A percentile compares a stretch with the other conserved stretches of the same genome.
These are phyloP conservation scores for Fraxinus dipetala DNA, from an alignment of 305 asterid genomes.

Conservation along the genomic window DNA sequence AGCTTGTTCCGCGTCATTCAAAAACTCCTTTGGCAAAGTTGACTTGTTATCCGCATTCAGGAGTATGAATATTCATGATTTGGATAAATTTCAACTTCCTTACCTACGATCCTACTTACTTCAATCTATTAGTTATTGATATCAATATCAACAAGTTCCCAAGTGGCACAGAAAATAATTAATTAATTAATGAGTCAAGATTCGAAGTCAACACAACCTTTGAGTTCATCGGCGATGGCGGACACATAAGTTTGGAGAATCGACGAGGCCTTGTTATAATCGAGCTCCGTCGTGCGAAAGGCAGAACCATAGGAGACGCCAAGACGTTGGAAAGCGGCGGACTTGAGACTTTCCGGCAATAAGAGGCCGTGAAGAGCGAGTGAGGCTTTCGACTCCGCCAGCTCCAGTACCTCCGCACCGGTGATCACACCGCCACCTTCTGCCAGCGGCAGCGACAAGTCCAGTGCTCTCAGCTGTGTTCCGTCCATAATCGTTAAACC, in stretches of 20 bases:
- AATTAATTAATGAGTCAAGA: neutral
- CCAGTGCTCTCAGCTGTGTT: conserved; percentile 36
- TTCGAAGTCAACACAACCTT: conserved; percentile 42
- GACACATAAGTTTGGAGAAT: conserved; percentile 36
- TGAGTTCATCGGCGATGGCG: conserved; percentile 44
- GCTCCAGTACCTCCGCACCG: conserved; percentile 37
- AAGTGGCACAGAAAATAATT: too few relatives aligned
- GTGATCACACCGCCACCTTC: conserved; percentile 26
- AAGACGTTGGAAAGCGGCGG: conserved; percentile 38
- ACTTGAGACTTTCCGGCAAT: conserved; percentile 41
- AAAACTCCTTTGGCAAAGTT: neutral
- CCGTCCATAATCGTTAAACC: conserved; percentile 54
- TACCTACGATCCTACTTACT: neutral
- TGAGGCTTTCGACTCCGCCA: conserved; percentile 46
- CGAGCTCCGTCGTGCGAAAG: conserved; percentile 34
- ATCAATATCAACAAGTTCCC: neutral
- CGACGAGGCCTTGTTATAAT: conserved; percentile 37
- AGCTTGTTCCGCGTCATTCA: neutral
- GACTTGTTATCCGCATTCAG: neutral
- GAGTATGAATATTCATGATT: neutral
- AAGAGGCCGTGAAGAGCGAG: conserved; percentile 37
- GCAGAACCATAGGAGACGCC: conserved; percentile 30
- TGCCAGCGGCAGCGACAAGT: conserved; percentile 33
- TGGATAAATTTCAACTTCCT: neutral
- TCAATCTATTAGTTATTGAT: neutral